Conservation (phyloP, 805 yeast species). For the Yamadazyma endophytica region DNA sequence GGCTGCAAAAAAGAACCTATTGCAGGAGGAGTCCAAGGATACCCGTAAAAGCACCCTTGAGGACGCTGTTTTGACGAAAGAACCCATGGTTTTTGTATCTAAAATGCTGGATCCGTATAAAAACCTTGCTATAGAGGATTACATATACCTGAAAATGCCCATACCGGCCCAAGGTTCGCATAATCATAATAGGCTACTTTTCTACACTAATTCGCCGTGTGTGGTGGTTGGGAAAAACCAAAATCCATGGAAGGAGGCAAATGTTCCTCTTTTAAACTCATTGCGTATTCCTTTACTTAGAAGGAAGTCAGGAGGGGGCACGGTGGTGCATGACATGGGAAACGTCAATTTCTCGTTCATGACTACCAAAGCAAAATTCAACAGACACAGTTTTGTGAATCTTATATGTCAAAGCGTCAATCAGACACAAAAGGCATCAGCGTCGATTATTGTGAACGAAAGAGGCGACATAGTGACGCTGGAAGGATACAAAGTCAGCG, state of each 20-base stretch:
- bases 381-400: conserved; percentile 51
- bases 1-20: conserved; percentile 14
- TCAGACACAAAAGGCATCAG: conserved; percentile 5
- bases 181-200: conserved; percentile 51
- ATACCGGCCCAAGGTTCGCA: conserved; percentile 13
- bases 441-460: conserved; percentile 49
- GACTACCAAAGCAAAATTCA: conserved; percentile 62
- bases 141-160: conserved; percentile 65
- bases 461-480: conserved; percentile 75
- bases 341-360: conserved; percentile 84
- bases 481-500: conserved; percentile 62
- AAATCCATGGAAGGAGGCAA: conserved; percentile 87
- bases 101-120: conserved; percentile 59
- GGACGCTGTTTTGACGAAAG: conserved; percentile 11
- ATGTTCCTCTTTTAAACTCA: conserved; percentile 49
- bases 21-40: neutral
- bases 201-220: conserved; percentile 77
- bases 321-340: conserved; percentile 91
- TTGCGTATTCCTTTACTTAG: conserved; percentile 65
- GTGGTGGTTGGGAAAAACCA: conserved; percentile 96
- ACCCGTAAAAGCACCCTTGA: conserved; percentile 4
- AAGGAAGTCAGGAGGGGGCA: conserved; percentile 90
- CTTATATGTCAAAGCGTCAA: conserved; percentile 36
- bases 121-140: conserved; percentile 81
- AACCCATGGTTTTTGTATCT: conserved; percentile 59